Base-by-base conservation (phyloP, 2,329 filamentous ascomycete genomes). In the Fusarium oligoseptatum region DNA sequence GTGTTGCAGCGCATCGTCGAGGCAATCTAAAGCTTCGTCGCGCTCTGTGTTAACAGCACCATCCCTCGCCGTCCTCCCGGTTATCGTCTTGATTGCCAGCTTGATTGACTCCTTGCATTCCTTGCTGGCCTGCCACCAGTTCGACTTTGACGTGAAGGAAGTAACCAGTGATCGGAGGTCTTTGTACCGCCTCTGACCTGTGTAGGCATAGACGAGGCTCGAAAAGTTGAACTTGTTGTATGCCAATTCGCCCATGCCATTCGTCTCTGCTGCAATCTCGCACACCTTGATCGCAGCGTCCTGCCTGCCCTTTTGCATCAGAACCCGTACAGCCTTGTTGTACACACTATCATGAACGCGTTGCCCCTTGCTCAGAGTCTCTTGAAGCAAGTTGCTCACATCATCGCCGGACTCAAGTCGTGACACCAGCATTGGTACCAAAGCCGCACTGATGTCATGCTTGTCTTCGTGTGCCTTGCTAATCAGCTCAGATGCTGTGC, bases 141-240 rank as follows among this genome's bases (percentile, higher is more conserved):
- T 77, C 20, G 76, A 70, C 64, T 80, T 78, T 4, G 80, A 78
- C 10, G 67, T 78, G 57, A 84, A 84, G 12, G 66, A 73, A 22
- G 60, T 60, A 7, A 85, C 64, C n/a, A 85, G 69, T 37, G 72
- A 74, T 37, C 73, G 68, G 22, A 85, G 71, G 17, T 78, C 77
- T 9, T 72, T 64, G 63, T 85, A 85, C 8, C 70, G 75, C n/a
- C 71, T 76, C 43, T 78, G 76, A 2, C 79, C 80, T 1, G 80
- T 82, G 71, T 83, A 82, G 6, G 80, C 75, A 62, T 79, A 80
- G 27, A 85, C 68, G 20, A 85, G 78, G 43, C 80, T 83, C 34
- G 80, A 68, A 74, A 85, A 85, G 69, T 84, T 85, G 74, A 79
- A 79, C 55, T 81, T 76, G 71, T 75, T 83, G 74, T 84, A 85